phyloP scores from a whole-genome alignment of 2,329 filamentous ascomycete species.

The Corynespora cassiicola region DNA sequence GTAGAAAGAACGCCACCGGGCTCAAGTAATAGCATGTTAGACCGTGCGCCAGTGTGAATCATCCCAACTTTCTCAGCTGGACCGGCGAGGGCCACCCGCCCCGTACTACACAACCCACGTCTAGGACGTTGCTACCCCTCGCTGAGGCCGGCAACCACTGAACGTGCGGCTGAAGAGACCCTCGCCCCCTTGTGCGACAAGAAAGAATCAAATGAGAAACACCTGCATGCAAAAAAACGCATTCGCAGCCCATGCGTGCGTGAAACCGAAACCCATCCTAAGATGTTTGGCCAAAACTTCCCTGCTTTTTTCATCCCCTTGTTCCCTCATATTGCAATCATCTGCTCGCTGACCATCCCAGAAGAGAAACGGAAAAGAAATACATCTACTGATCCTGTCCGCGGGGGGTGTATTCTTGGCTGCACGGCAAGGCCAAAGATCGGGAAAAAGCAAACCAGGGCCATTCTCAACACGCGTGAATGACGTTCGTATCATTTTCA shows the following conservation, averaged over 20 bases:
- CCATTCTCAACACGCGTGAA: conserved; percentile 41
- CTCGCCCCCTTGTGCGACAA: conserved; percentile 25
- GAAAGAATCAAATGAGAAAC: conserved; percentile 39
- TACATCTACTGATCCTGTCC: conserved; percentile 41
- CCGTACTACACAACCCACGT: no score
- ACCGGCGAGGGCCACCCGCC: no score
- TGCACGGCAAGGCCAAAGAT: conserved; percentile 32
- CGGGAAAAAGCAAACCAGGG: conserved; percentile 40
- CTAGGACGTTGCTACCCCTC: no score
- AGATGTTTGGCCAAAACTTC: conserved; percentile 33
- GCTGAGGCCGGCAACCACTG: no score
- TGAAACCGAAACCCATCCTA: conserved; percentile 31
- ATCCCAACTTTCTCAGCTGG: no score
- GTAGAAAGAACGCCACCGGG: conserved; percentile 24
- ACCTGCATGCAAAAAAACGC: conserved; percentile 44
- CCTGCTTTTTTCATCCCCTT: conserved; percentile 39
- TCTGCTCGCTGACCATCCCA: conserved; percentile 33
- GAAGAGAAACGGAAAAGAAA: conserved; percentile 34
- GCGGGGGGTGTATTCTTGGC: conserved; percentile 30
- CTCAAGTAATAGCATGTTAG: conserved; percentile 30
- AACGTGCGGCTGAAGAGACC: conserved; percentile 6
- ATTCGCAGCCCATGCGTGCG: conserved; percentile 33
- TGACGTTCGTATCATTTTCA: conserved; percentile 46
- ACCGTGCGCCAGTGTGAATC: conserved; percentile 23
- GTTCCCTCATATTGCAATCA: conserved; percentile 34